Base-by-base conservation (phyloP, 805 yeast species). In the Ogataea ramenticola region DNA sequence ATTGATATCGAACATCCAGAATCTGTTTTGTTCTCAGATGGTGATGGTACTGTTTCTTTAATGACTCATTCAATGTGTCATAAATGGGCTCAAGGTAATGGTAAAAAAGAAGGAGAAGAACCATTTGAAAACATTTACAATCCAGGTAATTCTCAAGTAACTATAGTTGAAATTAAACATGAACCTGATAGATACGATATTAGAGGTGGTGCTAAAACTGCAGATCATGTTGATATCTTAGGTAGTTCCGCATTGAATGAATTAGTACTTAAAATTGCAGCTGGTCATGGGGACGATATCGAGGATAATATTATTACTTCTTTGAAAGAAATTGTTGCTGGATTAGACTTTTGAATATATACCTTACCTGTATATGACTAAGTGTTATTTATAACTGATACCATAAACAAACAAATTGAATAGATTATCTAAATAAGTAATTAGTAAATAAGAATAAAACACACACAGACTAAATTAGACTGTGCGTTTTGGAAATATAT, bases 171-270 rank as follows among this genome's bases (percentile, higher is more conserved):
- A 65, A 83, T 93, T 68, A 75, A 77, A 55, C 96, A 93, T 57
- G 95, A 90, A 58, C 99, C 99, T 0, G 96, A 87, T 57, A 68
- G 86, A 51, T 89, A 86, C 55, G 99, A 93, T 66, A 86, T 93
- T 30, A 75, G 99, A 51, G 99, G 99, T 22, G 99, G 99, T 14
- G 95, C 96, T 11, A 86, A 85, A 60, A 91, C 97, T 1, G 97
- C 98, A 1, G 99, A 93, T 56, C 99, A 93, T 62, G 99, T 93
- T 26, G 99, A 93, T 60, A 90, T 93, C 39, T 70, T 93, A 39
- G 99, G 99, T 2, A 80, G 95, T 49, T 87, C 97, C 1, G 95
- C 84, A 57, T 68, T 93, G 60, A 93, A 93, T 59, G 99, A 93
- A 57, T 67, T 90, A 55, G 70, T 93, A 12, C 67, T 91, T 43